Percentiles rank a stretch among this genome's conserved stretches.
These are phyloP conservation scores for Eimeria praecox DNA, from an alignment of 169 alveolate genomes.

Conservation along the genomic window DNA sequence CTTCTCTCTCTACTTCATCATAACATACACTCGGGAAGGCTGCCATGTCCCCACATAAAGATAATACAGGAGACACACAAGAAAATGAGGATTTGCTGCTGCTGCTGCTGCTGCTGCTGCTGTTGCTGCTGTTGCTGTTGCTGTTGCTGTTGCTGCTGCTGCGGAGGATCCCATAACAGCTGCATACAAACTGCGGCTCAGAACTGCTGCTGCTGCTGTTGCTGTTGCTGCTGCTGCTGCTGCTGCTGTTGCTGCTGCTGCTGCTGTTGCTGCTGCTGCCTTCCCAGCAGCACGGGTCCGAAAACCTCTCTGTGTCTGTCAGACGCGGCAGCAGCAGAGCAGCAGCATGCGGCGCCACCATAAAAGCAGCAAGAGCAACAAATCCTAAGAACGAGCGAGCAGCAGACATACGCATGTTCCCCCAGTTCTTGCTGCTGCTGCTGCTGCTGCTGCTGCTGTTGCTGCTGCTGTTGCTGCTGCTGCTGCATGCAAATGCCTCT, in stretches of 20 bases:
- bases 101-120: background rate
- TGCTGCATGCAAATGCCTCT: slow-evolving; percentile 16
- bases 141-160: background rate
- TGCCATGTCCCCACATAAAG: slow-evolving; percentile 46
- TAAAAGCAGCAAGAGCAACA: slow-evolving; percentile 39
- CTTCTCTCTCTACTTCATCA: slow-evolving; percentile 42
- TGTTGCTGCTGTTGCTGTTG: background rate
- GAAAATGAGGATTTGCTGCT: background rate
- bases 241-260: background rate
- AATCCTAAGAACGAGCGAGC: slow-evolving; percentile 23
- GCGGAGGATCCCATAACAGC: background rate
- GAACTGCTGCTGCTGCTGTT: background rate
- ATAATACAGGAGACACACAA: background rate
- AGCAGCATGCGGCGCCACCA: slow-evolving; percentile 29
- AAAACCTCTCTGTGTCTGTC: background rate
- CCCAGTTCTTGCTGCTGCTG: background rate
- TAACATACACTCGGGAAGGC: slow-evolving; percentile 16
- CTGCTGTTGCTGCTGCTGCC: background rate
- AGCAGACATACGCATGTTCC: background rate
- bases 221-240: background rate
- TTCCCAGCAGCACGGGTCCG: background rate
- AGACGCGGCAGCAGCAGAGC: background rate
- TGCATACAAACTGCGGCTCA: background rate
- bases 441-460: slow-evolving; percentile 18
- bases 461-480: background rate